These are phyloP conservation scores for Bryum argenteum DNA, from an alignment of 225 moss, liverwort and hornwort genomes.

Conservation along the genomic window DNA sequence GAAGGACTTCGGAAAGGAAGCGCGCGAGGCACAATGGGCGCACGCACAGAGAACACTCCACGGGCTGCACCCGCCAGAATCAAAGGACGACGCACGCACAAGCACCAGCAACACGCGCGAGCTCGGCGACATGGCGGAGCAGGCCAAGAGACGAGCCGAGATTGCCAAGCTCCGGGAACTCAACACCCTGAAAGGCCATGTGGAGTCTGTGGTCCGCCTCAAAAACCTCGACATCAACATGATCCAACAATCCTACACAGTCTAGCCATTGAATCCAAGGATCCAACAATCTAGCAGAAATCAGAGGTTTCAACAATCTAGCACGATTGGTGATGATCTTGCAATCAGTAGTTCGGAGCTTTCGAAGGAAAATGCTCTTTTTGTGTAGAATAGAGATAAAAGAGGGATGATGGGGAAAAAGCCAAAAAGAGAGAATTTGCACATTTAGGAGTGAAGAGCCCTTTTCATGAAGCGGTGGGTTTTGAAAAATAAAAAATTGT, in stretches of 20 bases:
- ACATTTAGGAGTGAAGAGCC: too few relatives aligned
- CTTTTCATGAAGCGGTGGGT: too few relatives aligned
- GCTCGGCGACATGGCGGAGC: constrained; percentile 42
- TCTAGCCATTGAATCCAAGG: constrained; percentile 2
- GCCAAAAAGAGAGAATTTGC: too few relatives aligned
- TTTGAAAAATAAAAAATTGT: too few relatives aligned
- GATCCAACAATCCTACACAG: constrained; percentile 78
- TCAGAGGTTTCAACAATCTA: too few relatives aligned
- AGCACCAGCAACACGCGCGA: constrained; percentile 29
- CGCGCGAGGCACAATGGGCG: constrained; percentile 79
- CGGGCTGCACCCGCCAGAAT: constrained; percentile 58
- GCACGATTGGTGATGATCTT: too few relatives aligned
- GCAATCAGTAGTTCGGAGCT: too few relatives aligned
- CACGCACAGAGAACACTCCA: constrained; percentile 76
- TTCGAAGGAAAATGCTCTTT: too few relatives aligned
- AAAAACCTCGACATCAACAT: constrained; percentile 77
- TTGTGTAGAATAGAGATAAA: too few relatives aligned
- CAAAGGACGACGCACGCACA: constrained; percentile 29
- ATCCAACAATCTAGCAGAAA: too few relatives aligned
- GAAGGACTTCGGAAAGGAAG: constrained; percentile 79
- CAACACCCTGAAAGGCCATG: constrained; percentile 75
- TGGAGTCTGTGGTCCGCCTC: constrained; percentile 75
- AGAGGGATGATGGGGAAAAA: too few relatives aligned
- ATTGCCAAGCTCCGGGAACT: constrained; percentile 65
- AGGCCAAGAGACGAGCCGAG: constrained; percentile 47